Base-by-base conservation (phyloP, 495 filamentous ascomycete species). In the Podospora anserina region DNA sequence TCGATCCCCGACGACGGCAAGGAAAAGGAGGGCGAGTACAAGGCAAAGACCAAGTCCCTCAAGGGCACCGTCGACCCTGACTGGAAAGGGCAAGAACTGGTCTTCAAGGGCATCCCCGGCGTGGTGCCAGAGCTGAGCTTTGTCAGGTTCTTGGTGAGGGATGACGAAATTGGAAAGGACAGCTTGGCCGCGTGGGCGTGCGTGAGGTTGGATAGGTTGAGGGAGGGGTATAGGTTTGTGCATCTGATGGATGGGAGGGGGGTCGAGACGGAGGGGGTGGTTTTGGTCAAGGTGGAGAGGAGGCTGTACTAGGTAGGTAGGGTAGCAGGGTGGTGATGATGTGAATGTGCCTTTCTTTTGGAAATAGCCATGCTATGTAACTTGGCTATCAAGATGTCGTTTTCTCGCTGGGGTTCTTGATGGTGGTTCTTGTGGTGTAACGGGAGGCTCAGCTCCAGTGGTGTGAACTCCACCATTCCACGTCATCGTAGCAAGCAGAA, bases 121-220 rank as follows among this genome's bases (percentile, higher is more conserved):
- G 86, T 97, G 0, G 86, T 93, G 30, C 89, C 92, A 54, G 89
- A 91, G 70, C 78, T 98, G 65, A 88, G 87, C 26, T 97, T 97
- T 78, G 82, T 96, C 54, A 87, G 94, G 66, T 92, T 97, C 78
- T 91, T 96, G 76, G 83, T 97, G 70, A 88, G 91, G 75, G 91
- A 97, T 73, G 89, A 94, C 68, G 89, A 93, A 70, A 82, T 94
- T 64, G 88, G 88, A 2, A 84, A 85, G 67, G 92, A 97, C 70
- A 82, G 88, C 61, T 75, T 96, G 53, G 92, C 91, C 20, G 92
- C 89, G 13, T 98, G 94, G 94, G 88, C 92, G 7, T 96, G 93
- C 74, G 88, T 96, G 66, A 84, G 92, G 20, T 85, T 97, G 0
- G 92, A 97, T 78, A 85, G 92, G 18, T 77, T 97, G 64, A 86